A percentile compares a stretch with the other conserved stretches of the same genome.
These are phyloP conservation scores for Hyphodiscus hymeniophilus DNA, from an alignment of 495 filamentous ascomycete species.

Conservation along the genomic window DNA sequence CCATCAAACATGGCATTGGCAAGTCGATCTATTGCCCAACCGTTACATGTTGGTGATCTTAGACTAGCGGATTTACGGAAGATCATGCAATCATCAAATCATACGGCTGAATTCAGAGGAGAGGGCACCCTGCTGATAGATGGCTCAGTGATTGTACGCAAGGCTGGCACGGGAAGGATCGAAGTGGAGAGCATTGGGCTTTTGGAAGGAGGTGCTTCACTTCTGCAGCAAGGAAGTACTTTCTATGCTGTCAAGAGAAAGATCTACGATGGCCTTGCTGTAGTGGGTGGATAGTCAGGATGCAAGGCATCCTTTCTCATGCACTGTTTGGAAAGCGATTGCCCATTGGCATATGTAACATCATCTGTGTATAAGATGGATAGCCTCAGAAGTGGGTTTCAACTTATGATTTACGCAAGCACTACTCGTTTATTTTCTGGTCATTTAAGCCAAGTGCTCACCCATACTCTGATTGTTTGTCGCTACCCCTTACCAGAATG, in stretches of 20 bases:
- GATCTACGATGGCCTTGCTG: constrained; percentile 77
- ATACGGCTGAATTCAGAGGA: constrained; percentile 86
- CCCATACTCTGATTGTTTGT: no score
- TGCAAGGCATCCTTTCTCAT: background rate
- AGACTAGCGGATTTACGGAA: constrained; percentile 81
- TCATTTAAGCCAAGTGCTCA: background rate
- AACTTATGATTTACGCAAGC: background rate
- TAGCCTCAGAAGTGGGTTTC: background rate
- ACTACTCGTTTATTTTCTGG: background rate
- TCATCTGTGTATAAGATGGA: constrained; percentile 3
- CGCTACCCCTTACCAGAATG: background rate
- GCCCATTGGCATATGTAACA: constrained; percentile 13
- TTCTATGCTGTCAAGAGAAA: constrained; percentile 71
- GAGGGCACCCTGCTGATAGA: constrained; percentile 90
- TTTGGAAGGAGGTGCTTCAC: constrained; percentile 26
- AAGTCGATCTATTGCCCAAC: constrained; percentile 69
- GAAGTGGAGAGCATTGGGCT: constrained; percentile 77
- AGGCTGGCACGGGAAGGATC: constrained; percentile 75
- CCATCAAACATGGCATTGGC: constrained; percentile 70
- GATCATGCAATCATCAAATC: constrained; percentile 71
- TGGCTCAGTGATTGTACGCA: constrained; percentile 77
- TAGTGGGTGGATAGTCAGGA: constrained; percentile 52
- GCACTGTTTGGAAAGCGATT: background rate
- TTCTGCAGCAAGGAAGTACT: constrained; percentile 38
- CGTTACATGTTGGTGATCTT: constrained; percentile 90